phyloP scores from a whole-genome alignment of 2,329 filamentous ascomycete genomes.

The Thielaviopsis euricoi region DNA sequence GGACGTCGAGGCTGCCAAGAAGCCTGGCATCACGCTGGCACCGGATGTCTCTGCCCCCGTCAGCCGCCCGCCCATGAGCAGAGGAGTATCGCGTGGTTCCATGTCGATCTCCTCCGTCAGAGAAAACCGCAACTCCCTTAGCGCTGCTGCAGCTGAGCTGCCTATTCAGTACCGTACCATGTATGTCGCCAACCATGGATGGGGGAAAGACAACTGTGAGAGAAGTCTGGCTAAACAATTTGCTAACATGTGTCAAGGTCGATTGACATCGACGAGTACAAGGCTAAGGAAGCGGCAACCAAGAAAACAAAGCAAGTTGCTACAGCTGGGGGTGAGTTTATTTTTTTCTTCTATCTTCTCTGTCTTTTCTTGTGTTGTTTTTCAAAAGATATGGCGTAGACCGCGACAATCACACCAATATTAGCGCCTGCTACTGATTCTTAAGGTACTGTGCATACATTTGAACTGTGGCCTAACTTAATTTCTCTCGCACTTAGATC shows the following conservation, averaged over 20 bases:
- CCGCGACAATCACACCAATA: background rate
- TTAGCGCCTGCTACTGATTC: background rate
- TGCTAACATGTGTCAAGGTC: conserved; percentile 19
- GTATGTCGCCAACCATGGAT: conserved; percentile 20
- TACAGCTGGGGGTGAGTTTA: conserved; percentile 1
- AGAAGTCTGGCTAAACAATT: background rate
- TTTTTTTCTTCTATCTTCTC: too few species aligned
- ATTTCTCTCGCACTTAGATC: conserved; percentile 24
- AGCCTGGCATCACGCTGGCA: background rate
- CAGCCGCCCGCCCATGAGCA: conserved; percentile 8
- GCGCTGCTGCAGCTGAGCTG: conserved; percentile 16
- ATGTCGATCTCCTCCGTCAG: conserved; percentile 11
- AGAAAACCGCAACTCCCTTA: conserved; percentile 7
- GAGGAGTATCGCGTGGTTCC: conserved; percentile 10
- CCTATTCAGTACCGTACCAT: conserved; percentile 40
- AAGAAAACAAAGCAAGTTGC: conserved; percentile 7
- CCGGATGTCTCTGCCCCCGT: conserved; percentile 1
- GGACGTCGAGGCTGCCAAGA: conserved; percentile 8
- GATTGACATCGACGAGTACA: conserved; percentile 39
- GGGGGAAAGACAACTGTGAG: too few species aligned
- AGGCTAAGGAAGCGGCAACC: conserved; percentile 25
- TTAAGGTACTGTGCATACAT: background rate
- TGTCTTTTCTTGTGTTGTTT: too few species aligned
- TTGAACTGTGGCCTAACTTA: background rate
- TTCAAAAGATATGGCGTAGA: conserved; percentile 13